These are phyloP conservation scores for Beta macrorhiza DNA, from an alignment of 179 eudicot genomes.

Conservation along the genomic window DNA sequence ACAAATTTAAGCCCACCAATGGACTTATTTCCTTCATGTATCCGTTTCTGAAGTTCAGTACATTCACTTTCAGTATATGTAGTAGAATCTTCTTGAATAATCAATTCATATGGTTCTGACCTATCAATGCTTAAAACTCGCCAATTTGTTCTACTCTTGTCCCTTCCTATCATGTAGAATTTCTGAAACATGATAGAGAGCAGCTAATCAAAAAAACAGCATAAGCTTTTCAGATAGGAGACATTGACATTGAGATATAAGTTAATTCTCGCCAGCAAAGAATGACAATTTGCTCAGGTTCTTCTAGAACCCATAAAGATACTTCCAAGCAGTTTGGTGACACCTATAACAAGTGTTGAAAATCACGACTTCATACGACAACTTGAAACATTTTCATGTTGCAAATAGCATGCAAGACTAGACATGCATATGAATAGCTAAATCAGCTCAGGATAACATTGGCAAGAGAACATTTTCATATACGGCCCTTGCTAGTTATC, in stretches of 20 bases:
- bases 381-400: neutral
- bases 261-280: conserved; percentile 1
- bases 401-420: neutral
- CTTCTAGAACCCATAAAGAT: neutral
- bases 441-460: neutral
- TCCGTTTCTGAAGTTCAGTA: conserved; percentile 70
- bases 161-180: conserved; percentile 89
- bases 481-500: neutral
- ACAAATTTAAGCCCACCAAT: conserved; percentile 87
- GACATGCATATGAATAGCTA: conserved; percentile 2
- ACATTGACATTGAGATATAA: conserved; percentile 4
- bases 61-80: conserved; percentile 74
- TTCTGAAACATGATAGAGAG: conserved; percentile 45
- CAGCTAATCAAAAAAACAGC: conserved; percentile 10
- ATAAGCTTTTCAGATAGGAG: neutral
- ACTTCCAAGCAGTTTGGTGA: neutral
- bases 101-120: conserved; percentile 69
- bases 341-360: neutral
- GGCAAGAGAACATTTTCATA: neutral
- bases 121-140: conserved; percentile 80
- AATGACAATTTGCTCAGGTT: neutral
- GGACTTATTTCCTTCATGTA: conserved; percentile 84
- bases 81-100: conserved; percentile 77
- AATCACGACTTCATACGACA: neutral
- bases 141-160: conserved; percentile 83